Evolutionary conservation across 139 green algal genomes (phyloP), one percentile per base, ranked within the genome.

Genomic region (Chlorella sorokiniana): DNA sequence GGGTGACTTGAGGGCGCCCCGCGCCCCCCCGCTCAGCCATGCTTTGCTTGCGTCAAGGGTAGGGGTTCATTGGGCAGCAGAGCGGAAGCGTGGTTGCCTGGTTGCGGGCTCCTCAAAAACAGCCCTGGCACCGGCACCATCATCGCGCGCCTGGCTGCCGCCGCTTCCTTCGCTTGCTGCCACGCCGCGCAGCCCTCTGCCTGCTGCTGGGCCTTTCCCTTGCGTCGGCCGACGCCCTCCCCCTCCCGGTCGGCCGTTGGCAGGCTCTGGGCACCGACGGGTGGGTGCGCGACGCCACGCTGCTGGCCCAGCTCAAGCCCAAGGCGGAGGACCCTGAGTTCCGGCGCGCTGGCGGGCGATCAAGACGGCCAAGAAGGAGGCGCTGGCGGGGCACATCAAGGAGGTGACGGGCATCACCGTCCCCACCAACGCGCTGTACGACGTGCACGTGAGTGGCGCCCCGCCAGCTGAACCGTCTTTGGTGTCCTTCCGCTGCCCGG

Each of bases 321-420:
- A 79, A 89, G 31, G 93, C 91, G 1, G 90, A 97, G 62, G 91
- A 99, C 90, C 82, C 92, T 16, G 80, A 86, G 59, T 94, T 99
- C 76, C 91, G 96, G 68, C 68, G 27, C 84, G 95, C 87, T 99
- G 97, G 97, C 77, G 65, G 40, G 89, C 54, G 6, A 89, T 98
- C 67, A 99, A 99, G 94, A 76, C 83, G 35, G 59, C 72, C 2
- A 91, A 91, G 86, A 99, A 99, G 92, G 54, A 87, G 44, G 81
- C 81, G n/a, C 88, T 97, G n/a, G 93, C 92, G 3, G 82, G 72
- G 0, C 92, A 92, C 54, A 88, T 99, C 69, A 87, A 92, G 87
- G 86, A 87, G 62, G 82, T 86, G 29, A 95, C 90, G 70, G 96
- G 94, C 80, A 86, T 95, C 56, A 85, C 92, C 59, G 88, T 99